phyloP scores from a whole-genome alignment of 2,329 filamentous ascomycete species.

The Gliomastix tumulicola region DNA sequence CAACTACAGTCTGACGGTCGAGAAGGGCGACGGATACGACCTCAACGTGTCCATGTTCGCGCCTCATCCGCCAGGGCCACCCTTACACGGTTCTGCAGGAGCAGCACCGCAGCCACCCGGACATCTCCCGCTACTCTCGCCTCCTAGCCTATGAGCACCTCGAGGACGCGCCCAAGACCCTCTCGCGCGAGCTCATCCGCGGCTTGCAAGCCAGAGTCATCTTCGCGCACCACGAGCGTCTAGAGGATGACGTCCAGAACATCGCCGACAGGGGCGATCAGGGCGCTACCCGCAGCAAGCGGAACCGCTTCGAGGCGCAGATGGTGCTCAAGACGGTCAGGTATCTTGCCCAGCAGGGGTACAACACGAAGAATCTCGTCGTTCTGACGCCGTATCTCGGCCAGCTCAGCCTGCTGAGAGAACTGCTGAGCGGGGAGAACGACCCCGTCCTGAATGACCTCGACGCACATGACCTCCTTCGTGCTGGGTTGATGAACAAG shows the following conservation, averaged over 20 bases:
- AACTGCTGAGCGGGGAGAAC: slow-evolving; percentile 45
- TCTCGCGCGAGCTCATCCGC: slow-evolving; percentile 33
- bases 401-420: slow-evolving; percentile 51
- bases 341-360: slow-evolving; percentile 67
- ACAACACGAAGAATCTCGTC: slow-evolving; percentile 57
- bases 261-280: slow-evolving; percentile 44
- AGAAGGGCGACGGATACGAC: slow-evolving; percentile 23
- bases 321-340: slow-evolving; percentile 60
- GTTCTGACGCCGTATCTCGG: slow-evolving; percentile 68
- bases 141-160: slow-evolving; percentile 56
- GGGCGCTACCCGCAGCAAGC: slow-evolving; percentile 42
- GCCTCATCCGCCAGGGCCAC: slow-evolving; percentile 50
- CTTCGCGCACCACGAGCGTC: slow-evolving; percentile 57
- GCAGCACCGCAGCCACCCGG: slow-evolving; percentile 64
- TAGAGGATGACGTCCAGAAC: slow-evolving; percentile 36
- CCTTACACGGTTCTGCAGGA: slow-evolving; percentile 45
- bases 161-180: slow-evolving; percentile 43
- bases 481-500: slow-evolving; percentile 52
- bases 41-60: slow-evolving; percentile 66
- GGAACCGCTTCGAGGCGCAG: slow-evolving; percentile 56
- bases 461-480: slow-evolving; percentile 52
- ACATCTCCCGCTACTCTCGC: slow-evolving; percentile 55
- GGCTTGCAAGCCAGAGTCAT: slow-evolving; percentile 55
- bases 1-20: slow-evolving; percentile 45
- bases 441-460: slow-evolving; percentile 64